Base-by-base conservation (phyloP, 768 basidiomycete genomes). In the Crucibulum laeve region DNA sequence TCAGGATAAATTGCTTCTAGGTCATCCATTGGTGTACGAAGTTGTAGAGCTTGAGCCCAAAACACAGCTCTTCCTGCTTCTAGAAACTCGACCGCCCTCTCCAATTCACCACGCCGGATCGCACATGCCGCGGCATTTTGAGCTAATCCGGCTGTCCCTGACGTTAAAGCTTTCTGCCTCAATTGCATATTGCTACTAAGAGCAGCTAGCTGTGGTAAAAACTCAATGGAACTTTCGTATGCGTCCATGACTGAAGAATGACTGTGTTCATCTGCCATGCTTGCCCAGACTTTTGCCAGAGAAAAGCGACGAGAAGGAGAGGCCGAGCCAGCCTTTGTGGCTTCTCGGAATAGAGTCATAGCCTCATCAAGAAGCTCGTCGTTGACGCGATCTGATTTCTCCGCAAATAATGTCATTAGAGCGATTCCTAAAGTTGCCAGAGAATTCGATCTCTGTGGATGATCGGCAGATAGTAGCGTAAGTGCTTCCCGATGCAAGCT, bases 91-190 rank as follows among this genome's bases (percentile, higher is more conserved):
- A 36, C 18, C 10, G 35, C 35, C 18, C 18, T 36, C 7, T 36
- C 10, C 7, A 11, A 36, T 10, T 17, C 6, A 8, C 38, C 38
- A 19, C 7, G 8, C 14, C 5, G 18, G 17, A 49, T 52, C 38
- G 38, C 44, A 28, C 4, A 24, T 10, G 30, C 56, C 56, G 8
- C n/a, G 7, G 35, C 35, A 18, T 18, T 36, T 6, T 17, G 35
- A 17, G 10, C 18, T 8, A 36, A 36, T 6, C 35, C 35, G 17
- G 8, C 35, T 36, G 35, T 11, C 6, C 7, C 35, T n/a, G n/a
- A n/a, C 7, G 7, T 18, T 7, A 36, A 8, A 19, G 35, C 18
- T 18, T 36, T 17, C 18, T 36, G 35, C 6, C 35, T 7, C 7
- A 6, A 7, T 10, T 7, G 10, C 18, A 36, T 6, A 19, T 36